Base-by-base conservation (phyloP, 2,329 filamentous ascomycete genomes). In the Xylariaceae sp. region DNA sequence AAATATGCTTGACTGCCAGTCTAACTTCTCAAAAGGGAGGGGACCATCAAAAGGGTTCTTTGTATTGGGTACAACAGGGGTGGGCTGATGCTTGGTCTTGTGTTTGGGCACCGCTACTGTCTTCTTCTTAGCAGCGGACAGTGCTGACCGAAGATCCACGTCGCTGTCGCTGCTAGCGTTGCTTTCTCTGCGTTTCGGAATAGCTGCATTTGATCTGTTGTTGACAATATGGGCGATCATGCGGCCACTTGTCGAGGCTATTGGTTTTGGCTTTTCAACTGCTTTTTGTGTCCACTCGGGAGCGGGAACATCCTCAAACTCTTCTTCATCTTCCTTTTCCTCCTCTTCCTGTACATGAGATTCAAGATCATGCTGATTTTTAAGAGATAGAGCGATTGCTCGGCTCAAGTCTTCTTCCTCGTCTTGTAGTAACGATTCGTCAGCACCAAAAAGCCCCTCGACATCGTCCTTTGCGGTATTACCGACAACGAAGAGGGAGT, bases 21-120 rank as follows among this genome's bases (percentile, higher is more conserved):
- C 86, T 1, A 96, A 80, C 69, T 92, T 94, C 65, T 96, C 92
- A 68, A 99, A 99, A 0, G 95, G 95, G 4, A 99, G 74, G 0
- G 93, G 92, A 0, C 94, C 94, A 63, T 85, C 85, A 68, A 96
- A 86, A 0, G 85, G 80, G 65, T 86, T 85, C 63, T 83, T 85
- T 31, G 82, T 78, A 46, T 84, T 86, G 8, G 81, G 72, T n/a
- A 74, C 68, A 3, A 76, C 67, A 17, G 76, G 71, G 3, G 73
- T 68, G 54, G 64, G 29, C 61, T 56, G 37, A 2, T 34, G 37
- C n/a, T 56, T 45, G 2, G 48, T n/a, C 41, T 47, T 76, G 16
- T 72, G 72, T 39, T 47, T 76, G 16, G 72, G 71, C 37, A 71
- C 63, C 6, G 56, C 57, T 4, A 56, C 45, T 36, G 80, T 81